Base-by-base conservation (phyloP, 2,329 filamentous ascomycete species). In the Colletotrichum destructivum region DNA sequence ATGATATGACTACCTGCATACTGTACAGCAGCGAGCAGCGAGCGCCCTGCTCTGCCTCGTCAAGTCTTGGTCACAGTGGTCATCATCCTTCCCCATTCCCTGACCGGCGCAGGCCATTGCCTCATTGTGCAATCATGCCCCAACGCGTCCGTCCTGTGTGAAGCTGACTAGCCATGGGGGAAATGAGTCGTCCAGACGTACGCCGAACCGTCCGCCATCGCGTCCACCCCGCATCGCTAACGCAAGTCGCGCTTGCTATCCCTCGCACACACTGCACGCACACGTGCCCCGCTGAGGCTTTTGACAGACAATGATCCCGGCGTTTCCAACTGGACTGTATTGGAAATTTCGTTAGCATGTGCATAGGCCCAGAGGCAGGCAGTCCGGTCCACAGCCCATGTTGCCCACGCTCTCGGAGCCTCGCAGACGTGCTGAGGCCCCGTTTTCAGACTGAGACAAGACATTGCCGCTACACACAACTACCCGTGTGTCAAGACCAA, bases 391-490 rank as follows among this genome's bases (percentile, higher is more conserved):
- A 69, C 57, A 62, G 46, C 46, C 55, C 64, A 46, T 57, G 62
- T 54, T 62, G 46, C 9, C 47, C 31, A 40, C 23, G 42, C 46
- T 54, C 54, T 56, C 4, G 26, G 47, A 62, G 35, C 40, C 47
- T 52, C 15, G 6, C 35, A 66, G 56, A 13, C 31, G 56, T 62
- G 42, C 40, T 56, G 26, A n/a, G 52, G 54, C 40, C 64, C 69
- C 59, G 65, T 72, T 69, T 69, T 64, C 66, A 60, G 69, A 72
- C 59, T 72, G 69, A 72, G 59, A 70, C 62, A 66, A 47, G 35
- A 56, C 54, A 56, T 31, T 21, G 54, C 35, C 42, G 23, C 56
- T 59, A 56, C 31, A 31, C 31, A 1, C 35, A 2, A 13, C 31
- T 13, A 35, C 46, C 59, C 44, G 46, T 69, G 56, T 67, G 62